phyloP scores from a whole-genome alignment of 2,329 filamentous ascomycete species.

The Biscogniauxia mediterranea region DNA sequence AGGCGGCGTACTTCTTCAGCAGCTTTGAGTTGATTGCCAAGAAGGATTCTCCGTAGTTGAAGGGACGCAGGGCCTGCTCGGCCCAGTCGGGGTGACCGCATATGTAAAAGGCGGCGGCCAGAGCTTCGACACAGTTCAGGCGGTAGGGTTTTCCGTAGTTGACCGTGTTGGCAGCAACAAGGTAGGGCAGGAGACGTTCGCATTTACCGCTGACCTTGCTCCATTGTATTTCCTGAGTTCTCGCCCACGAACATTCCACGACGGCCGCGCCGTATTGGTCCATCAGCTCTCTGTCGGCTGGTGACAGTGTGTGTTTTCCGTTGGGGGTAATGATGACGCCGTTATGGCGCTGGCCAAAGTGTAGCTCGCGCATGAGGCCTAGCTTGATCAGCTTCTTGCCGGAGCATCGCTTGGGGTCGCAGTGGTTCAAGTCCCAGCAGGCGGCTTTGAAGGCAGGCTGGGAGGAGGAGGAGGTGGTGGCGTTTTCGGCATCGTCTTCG shows the following conservation, averaged over 20 bases:
- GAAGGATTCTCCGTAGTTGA: conserved; percentile 86
- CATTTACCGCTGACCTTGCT: conserved; percentile 88
- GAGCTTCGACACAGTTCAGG: conserved; percentile 91
- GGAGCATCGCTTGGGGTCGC: conserved; percentile 93
- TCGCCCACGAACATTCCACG: conserved; percentile 95
- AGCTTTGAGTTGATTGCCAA: conserved; percentile 85
- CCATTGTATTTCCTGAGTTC: conserved; percentile 89
- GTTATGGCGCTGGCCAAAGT: conserved; percentile 85
- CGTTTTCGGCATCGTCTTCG: conserved; percentile 38
- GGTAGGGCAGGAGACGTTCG: conserved; percentile 85
- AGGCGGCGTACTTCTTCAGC: conserved; percentile 81
- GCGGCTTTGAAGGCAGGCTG: conserved; percentile 78
- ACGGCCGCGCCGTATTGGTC: conserved; percentile 91
- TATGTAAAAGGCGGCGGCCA: conserved; percentile 90
- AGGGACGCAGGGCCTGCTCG: conserved; percentile 74
- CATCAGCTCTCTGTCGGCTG: conserved; percentile 76
- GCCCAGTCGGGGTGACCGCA: conserved; percentile 93
- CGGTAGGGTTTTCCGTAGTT: conserved; percentile 97
- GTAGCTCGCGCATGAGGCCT: conserved; percentile 88
- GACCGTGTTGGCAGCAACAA: conserved; percentile 93
- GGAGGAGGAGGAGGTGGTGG: conserved; percentile 34
- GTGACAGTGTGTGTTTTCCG: conserved; percentile 79
- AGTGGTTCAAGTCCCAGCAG: conserved; percentile 97
- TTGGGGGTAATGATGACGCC: conserved; percentile 96
- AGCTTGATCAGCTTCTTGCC: conserved; percentile 92